Base-by-base conservation (phyloP, 371 early-diverging fungal species). In the Mucor indicus region DNA sequence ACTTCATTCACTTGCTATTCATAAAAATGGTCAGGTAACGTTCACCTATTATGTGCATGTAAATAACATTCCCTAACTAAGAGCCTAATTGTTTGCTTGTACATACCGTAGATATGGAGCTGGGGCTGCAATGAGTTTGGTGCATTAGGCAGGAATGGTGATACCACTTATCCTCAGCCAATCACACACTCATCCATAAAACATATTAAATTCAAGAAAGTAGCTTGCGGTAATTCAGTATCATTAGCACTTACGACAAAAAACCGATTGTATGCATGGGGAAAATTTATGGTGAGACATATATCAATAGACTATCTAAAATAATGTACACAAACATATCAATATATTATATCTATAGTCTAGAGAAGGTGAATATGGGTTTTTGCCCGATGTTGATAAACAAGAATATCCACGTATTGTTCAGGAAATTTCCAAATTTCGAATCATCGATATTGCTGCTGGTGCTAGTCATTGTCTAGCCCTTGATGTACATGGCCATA, bases 101-200 rank as follows among this genome's bases (percentile, higher is more conserved):
- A 41, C 16, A 21, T 12, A 32, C 13, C 13, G 5, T 32, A 82
- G 77, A 63, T 91, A 11, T 86, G 75, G 73, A 85, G 94, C 20
- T 99, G 98, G 98, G 99, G 99, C 1, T 92, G 95, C 75, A 97
- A 98, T 68, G 99, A 99, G 66, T 95, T 97, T 62, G 71, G 81
- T 48, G 95, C 96, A 7, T 77, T 99, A 15, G 99, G 99, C 52
- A 81, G 93, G 17, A 56, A 48, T 0, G 92, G 89, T 9, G 84
- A 87, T 29, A 96, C 94, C 52, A 79, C 67, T 33, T 61, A 55
- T 22, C 85, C 89, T 10, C 77, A 50, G 8, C 52, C 38, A 6
- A 66, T 80, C 3, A 75, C 80, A 27, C 90, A 85, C 4, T 64
- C 38, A 16, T 38, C 44, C 0, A 68, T 91, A 31, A 88, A 89